These are phyloP conservation scores for Gloeophyllum trabeum DNA, from an alignment of 768 basidiomycete genomes.

Conservation along the genomic window DNA sequence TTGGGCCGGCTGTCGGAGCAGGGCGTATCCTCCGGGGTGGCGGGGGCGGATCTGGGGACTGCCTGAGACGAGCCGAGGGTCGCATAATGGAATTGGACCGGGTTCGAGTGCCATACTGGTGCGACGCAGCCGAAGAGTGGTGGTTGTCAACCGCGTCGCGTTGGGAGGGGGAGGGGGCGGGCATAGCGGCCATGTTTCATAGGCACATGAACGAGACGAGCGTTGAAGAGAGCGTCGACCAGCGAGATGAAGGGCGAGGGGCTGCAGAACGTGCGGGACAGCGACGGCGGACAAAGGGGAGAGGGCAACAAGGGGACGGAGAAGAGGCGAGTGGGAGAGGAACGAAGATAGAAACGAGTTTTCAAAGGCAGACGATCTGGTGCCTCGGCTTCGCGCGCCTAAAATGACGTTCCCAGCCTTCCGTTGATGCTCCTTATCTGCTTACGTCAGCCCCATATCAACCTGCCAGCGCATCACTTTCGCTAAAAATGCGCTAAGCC, in stretches of 20 bases:
- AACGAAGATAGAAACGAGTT: not conserved
- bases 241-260: not conserved
- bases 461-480: no score
- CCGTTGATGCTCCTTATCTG: no score
- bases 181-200: not conserved
- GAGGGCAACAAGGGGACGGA: not conserved
- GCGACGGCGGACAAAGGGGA: not conserved
- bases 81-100: slow-evolving; percentile 40
- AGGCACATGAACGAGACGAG: no score
- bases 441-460: no score
- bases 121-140: slow-evolving; percentile 12
- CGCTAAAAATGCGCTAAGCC: no score
- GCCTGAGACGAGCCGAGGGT: slow-evolving; percentile 39
- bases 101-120: slow-evolving; percentile 43
- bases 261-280: not conserved
- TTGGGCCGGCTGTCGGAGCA: slow-evolving; percentile 13
- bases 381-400: no score
- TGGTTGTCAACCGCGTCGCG: slow-evolving; percentile 7
- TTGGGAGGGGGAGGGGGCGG: slow-evolving; percentile 9
- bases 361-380: not conserved
- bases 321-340: not conserved
- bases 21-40: slow-evolving; percentile 20
- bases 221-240: not conserved
- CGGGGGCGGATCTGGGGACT: slow-evolving; percentile 26
- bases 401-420: no score